Evolutionary conservation across 306 rosid genomes (phyloP).

Genomic region (Pyrus communis): DNA sequence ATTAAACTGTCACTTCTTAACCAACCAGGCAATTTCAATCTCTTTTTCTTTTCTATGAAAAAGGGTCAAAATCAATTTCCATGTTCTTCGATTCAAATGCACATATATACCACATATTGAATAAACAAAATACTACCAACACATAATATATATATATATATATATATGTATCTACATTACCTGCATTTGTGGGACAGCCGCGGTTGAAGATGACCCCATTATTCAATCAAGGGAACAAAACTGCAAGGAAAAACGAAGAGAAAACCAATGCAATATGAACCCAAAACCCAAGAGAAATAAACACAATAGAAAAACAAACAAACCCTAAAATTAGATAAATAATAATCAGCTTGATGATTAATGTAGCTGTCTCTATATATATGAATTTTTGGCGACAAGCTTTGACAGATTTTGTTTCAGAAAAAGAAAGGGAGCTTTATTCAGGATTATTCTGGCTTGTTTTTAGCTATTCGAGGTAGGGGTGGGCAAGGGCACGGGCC

Average conservation of each 20-base stretch:
- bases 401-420: not conserved
- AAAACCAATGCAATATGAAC: not conserved
- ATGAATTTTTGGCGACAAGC: not conserved
- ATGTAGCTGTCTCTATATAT: not conserved
- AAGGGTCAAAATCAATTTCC: not conserved
- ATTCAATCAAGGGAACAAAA: not conserved
- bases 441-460: not conserved
- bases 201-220: conserved; percentile 53
- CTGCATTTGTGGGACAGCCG: conserved; percentile 38
- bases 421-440: not conserved
- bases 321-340: not conserved
- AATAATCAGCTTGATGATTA: not conserved
- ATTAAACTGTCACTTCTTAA: not conserved
- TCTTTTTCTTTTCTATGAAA: not conserved
- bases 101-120: not conserved
- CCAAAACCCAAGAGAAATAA: conserved; percentile 1
- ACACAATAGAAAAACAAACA: not conserved
- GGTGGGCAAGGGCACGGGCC: too few relatives aligned
- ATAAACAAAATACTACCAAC: not conserved
- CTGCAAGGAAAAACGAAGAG: not conserved
- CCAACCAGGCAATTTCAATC: not conserved
- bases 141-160: not conserved
- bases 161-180: conserved; percentile 4
- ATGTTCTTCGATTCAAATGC: not conserved
- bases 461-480: not conserved